Evolutionary conservation across 2,329 filamentous ascomycete genomes (phyloP).

Genomic region (Colletotrichum gloeosporioides): DNA sequence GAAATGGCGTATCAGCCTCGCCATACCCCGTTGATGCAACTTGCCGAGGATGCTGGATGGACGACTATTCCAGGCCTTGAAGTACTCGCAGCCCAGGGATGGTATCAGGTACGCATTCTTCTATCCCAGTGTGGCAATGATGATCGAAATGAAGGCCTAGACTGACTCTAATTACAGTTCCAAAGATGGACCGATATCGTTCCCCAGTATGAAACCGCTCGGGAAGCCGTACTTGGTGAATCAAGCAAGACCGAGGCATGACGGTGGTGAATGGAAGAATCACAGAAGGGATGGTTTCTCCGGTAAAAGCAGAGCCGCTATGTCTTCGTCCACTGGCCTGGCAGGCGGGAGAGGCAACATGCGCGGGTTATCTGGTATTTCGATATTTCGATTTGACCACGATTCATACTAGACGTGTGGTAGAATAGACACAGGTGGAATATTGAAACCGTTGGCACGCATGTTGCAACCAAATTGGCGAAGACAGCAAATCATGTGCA

Average conservation of each 20-base stretch:
- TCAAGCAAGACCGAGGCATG: neutral
- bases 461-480: neutral
- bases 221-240: slow-evolving; percentile 53
- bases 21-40: slow-evolving; percentile 82
- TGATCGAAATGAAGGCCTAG: slow-evolving; percentile 2
- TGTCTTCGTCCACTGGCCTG: neutral
- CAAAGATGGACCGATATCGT: slow-evolving; percentile 84
- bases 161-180: slow-evolving; percentile 57
- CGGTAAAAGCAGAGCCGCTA: neutral
- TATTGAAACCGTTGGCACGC: neutral
- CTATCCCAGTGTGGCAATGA: neutral
- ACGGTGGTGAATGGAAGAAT: neutral
- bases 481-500: neutral
- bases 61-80: slow-evolving; percentile 85
- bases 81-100: slow-evolving; percentile 87
- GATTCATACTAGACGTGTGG: neutral
- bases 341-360: neutral
- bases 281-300: neutral
- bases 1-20: slow-evolving; percentile 97
- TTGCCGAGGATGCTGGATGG: slow-evolving; percentile 83
- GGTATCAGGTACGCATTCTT: slow-evolving; percentile 73
- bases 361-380: neutral
- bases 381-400: neutral
- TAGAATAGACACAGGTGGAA: neutral
- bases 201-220: slow-evolving; percentile 74